These are phyloP conservation scores for Boletellus sp. DNA, from an alignment of 768 basidiomycete species.

Conservation along the genomic window DNA sequence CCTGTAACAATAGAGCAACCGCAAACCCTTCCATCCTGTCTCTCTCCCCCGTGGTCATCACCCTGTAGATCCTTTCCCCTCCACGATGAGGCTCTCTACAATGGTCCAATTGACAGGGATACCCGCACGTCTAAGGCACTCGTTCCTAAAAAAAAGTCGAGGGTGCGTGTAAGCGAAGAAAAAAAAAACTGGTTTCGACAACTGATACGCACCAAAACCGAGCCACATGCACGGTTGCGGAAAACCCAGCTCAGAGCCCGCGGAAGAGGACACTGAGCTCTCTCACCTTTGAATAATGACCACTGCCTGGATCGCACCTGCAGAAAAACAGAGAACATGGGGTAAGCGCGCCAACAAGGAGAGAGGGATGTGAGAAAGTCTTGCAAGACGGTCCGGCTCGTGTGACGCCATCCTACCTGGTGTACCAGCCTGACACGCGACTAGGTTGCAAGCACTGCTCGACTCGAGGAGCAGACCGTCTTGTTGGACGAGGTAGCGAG, in stretches of 20 bases:
- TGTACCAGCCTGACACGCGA: conserved; percentile 84
- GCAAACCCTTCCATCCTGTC: conserved; percentile 16
- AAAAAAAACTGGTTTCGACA: background rate
- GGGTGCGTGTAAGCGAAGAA: too few species aligned
- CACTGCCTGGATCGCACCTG: conserved; percentile 85
- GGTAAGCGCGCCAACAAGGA: too few species aligned
- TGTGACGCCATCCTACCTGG: conserved; percentile 58
- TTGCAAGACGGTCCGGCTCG: conserved; percentile 71
- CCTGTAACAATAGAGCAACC: conserved; percentile 31
- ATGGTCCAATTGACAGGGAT: conserved; percentile 41
- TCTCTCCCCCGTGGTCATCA: background rate
- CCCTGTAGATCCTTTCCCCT: background rate
- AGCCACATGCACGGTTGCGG: too few species aligned
- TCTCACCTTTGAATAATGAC: conserved; percentile 91
- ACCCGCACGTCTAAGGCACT: conserved; percentile 41
- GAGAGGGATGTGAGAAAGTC: background rate
- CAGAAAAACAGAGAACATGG: background rate
- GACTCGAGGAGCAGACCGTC: conserved; percentile 96
- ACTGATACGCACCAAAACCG: conserved; percentile 45
- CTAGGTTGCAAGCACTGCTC: conserved; percentile 92
- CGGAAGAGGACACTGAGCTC: too few species aligned
- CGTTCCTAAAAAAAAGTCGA: conserved; percentile 40
- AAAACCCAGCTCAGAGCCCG: too few species aligned
- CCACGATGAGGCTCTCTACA: conserved; percentile 37
- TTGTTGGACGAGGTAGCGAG: conserved; percentile 82